These are phyloP conservation scores for peach (Prunus persica) DNA, from an alignment of 306 rosid genomes.

Conservation along the genomic window DNA sequence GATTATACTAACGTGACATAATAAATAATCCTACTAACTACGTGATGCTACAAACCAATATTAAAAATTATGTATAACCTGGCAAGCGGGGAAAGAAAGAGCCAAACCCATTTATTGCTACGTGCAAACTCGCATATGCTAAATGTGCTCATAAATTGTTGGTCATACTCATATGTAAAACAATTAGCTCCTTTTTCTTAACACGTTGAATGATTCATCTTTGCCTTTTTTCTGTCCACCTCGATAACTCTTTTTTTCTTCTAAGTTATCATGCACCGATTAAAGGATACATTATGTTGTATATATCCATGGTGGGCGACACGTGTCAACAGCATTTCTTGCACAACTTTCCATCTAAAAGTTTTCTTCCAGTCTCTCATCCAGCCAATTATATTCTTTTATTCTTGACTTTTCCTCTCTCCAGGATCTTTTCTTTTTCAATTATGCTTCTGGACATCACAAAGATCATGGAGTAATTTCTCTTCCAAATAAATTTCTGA, in stretches of 20 bases:
- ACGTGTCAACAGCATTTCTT: constrained; percentile 1
- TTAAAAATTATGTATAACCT: too few species aligned
- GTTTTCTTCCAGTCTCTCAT: constrained; percentile 15
- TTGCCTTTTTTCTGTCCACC: neutral
- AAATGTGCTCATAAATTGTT: neutral
- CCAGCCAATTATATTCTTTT: constrained; percentile 23
- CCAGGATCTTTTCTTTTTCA: constrained; percentile 26
- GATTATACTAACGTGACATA: too few species aligned
- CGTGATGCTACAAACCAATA: too few species aligned
- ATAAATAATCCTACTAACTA: too few species aligned
- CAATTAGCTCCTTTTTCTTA: neutral
- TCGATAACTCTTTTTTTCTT: neutral
- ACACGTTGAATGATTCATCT: neutral
- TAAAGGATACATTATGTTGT: neutral
- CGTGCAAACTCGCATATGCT: neutral
- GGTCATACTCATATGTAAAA: too few species aligned
- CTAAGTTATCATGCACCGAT: neutral
- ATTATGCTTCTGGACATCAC: constrained; percentile 7
- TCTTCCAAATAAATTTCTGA: fast-evolving
- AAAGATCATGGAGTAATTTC: too few species aligned
- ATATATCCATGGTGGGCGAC: neutral
- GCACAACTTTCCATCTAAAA: constrained; percentile 6
- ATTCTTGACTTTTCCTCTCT: constrained; percentile 42
- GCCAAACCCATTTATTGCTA: too few species aligned
- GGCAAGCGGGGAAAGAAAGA: too few species aligned